A percentile compares a stretch with the other conserved stretches of the same genome.
These are phyloP conservation scores for Talaromyces sp. DNA, from an alignment of 2,329 filamentous ascomycete genomes.

Conservation along the genomic window DNA sequence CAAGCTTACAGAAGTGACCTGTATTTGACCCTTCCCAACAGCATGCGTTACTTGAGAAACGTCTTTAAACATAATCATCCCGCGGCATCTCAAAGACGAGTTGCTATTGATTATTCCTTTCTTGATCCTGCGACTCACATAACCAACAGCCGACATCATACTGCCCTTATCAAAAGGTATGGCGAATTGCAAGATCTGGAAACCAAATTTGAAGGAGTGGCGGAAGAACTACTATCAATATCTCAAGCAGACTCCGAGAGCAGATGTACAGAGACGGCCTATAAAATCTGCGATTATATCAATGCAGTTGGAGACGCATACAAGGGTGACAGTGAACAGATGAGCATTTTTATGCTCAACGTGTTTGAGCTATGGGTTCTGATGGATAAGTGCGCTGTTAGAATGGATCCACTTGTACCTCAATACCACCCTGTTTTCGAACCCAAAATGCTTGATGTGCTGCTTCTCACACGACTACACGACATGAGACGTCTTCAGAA, in stretches of 20 bases:
- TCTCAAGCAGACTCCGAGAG: slow-evolving; percentile 20
- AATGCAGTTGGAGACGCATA: slow-evolving; percentile 37
- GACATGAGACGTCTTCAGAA: slow-evolving; percentile 52
- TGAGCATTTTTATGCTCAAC: slow-evolving; percentile 52
- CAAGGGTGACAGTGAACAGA: slow-evolving; percentile 46
- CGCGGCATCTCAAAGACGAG: neutral
- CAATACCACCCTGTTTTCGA: slow-evolving; percentile 53
- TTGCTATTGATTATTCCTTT: neutral
- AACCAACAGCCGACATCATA: slow-evolving; percentile 17
- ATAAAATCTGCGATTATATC: too few relatives aligned
- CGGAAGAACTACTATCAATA: slow-evolving; percentile 27
- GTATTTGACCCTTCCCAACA: neutral
- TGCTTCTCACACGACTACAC: slow-evolving; percentile 48
- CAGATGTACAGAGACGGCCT: too few relatives aligned
- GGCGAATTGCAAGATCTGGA: slow-evolving; percentile 20
- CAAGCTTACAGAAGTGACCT: slow-evolving; percentile 1
- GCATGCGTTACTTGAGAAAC: neutral
- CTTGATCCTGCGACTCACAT: slow-evolving; percentile 8
- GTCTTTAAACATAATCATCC: neutral
- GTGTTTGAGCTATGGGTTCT: slow-evolving; percentile 57
- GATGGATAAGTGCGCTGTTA: slow-evolving; percentile 50
- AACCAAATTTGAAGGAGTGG: neutral
- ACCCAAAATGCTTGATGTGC: slow-evolving; percentile 50
- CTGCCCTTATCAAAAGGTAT: slow-evolving; percentile 15
- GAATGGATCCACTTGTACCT: slow-evolving; percentile 46